A percentile compares a stretch with the other conserved stretches of the same genome.
phyloP scores from a whole-genome alignment of 495 filamentous ascomycete species.

The Penicillium crystallinum region DNA sequence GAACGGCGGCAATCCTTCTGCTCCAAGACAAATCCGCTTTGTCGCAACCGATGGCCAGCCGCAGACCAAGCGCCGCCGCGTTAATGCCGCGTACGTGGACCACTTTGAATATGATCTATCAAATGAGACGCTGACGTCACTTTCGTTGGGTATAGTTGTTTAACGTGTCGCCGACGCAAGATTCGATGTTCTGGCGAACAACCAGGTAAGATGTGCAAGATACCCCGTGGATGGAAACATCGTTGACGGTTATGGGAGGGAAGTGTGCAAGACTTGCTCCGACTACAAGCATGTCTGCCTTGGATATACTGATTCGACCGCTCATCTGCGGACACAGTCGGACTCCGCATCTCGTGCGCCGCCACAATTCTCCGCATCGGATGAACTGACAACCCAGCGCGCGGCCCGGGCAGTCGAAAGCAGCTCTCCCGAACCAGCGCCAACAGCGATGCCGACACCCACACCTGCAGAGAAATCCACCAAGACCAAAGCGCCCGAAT shows the following conservation, averaged over 20 bases:
- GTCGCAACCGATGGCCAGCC: slow-evolving; percentile 78
- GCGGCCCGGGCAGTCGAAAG: slow-evolving; percentile 21
- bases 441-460: slow-evolving; percentile 1
- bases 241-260: neutral
- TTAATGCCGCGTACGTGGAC: slow-evolving; percentile 69
- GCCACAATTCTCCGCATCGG: slow-evolving; percentile 14
- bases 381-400: slow-evolving; percentile 16
- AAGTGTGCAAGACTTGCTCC: slow-evolving; percentile 65
- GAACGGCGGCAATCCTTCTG: slow-evolving; percentile 31
- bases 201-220: slow-evolving; percentile 40
- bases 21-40: slow-evolving; percentile 60
- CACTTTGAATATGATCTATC: slow-evolving; percentile 4
- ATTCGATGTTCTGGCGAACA: slow-evolving; percentile 77
- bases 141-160: slow-evolving; percentile 47
- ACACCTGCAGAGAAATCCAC: slow-evolving; percentile 17
- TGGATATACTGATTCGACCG: slow-evolving; percentile 69
- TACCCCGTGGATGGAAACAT: neutral
- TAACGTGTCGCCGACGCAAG: slow-evolving; percentile 77
- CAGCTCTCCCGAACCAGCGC: slow-evolving; percentile 26
- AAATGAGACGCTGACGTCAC: slow-evolving; percentile 15
- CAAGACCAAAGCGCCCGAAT: slow-evolving; percentile 14
- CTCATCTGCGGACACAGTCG: slow-evolving; percentile 42
- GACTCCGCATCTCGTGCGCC: slow-evolving; percentile 29
- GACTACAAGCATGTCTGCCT: slow-evolving; percentile 69
- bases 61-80: slow-evolving; percentile 72